Conservation (phyloP, 345 rosid species). For the Salix suchowensis region DNA sequence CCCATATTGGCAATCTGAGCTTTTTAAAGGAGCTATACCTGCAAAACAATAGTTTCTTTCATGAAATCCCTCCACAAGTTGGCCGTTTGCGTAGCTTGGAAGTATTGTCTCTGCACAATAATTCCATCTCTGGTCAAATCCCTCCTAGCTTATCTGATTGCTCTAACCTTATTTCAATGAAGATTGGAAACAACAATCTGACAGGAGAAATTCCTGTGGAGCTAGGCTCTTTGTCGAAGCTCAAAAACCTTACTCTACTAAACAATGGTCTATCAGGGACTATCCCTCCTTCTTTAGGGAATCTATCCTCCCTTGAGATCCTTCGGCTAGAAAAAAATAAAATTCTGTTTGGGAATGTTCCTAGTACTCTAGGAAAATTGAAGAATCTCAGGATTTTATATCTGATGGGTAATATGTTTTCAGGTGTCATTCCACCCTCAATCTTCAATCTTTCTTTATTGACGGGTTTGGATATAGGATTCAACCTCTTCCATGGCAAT, state of each 20-base stretch:
- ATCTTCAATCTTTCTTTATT: not conserved
- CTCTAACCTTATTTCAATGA: not conserved
- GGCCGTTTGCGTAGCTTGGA: not conserved
- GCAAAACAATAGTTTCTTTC: no score
- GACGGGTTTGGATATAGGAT: no score
- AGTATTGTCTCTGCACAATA: not conserved
- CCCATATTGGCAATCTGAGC: no score
- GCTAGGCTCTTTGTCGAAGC: slow-evolving; percentile 1
- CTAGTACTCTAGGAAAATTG: slow-evolving; percentile 12
- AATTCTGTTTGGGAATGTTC: slow-evolving; percentile 9
- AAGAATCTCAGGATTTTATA: not conserved
- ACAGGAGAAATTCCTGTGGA: not conserved
- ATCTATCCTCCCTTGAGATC: not conserved
- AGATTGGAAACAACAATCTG: not conserved
- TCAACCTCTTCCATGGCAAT: no score
- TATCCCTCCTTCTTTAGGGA: slow-evolving; percentile 1
- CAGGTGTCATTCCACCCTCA: slow-evolving; percentile 14
- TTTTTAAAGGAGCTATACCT: no score
- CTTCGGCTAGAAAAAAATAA: not conserved
- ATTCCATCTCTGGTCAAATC: slow-evolving; percentile 9
- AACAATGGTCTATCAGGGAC: slow-evolving; percentile 1
- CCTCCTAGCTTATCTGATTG: slow-evolving; percentile 1
- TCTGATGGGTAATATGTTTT: slow-evolving; percentile 9
- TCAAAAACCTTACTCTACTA: not conserved
- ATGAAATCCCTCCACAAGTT: no score